Base-by-base conservation (phyloP, 2,329 filamentous ascomycete species). In the Cryphonectria carpinicola region DNA sequence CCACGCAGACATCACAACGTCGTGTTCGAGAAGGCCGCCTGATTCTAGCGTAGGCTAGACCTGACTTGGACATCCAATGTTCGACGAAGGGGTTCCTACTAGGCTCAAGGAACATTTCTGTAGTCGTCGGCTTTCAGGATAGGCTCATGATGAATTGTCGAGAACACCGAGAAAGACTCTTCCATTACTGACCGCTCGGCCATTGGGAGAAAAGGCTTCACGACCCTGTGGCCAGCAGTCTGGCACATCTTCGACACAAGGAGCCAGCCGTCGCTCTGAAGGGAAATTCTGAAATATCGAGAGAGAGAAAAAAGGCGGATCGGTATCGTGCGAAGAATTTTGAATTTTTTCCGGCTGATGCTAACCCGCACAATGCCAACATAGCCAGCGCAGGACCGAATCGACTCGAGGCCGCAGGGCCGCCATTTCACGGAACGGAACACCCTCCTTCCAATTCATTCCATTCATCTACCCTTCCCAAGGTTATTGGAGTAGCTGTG, bases 351-450 rank as follows among this genome's bases (percentile, higher is more conserved):
- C 64, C 43, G 66, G 70, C 67, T 69, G 69, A 72, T 72, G 71
- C 71, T 72, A 72, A 71, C 70, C 66, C 71, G 71, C 71, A 70
- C 70, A 43, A 41, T 63, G 70, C 63, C 69, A 72, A 68, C 69
- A 71, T 68, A 72, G 71, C 71, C 69, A 69, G 66, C 71, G 60
- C 60, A 68, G 69, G 66, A 72, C 69, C 69, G 66, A 32, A 71
- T 68, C 66, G 66, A 71, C 64, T 68, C 66, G 69, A 72, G 69
- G 71, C 71, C 71, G 69, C 63, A 66, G 61, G 66, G 56, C 66
- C 71, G 66, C 64, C 69, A 41, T 71, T 41, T 69, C 37, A 66
- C 66, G 61, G 69, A 67, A 60, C 63, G 64, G 60, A 58, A 41
- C 37, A 69, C 66, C 66, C 71, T 70, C 71, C 71, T 70, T 56